phyloP scores from a whole-genome alignment of 805 yeast genomes.

The Cyberlindnera mycetangii region DNA sequence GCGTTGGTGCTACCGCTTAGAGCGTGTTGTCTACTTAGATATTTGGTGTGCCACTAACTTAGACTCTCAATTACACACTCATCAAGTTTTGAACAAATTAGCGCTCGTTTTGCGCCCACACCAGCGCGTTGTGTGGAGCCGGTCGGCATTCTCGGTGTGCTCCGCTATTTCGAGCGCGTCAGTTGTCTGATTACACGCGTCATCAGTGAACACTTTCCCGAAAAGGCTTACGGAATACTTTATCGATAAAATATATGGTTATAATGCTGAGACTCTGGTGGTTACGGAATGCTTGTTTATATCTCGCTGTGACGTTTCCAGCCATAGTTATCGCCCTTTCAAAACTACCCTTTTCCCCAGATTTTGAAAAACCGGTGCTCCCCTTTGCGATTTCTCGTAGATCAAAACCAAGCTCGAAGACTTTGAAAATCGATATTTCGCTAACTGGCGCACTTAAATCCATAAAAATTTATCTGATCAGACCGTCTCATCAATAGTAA shows the following conservation, averaged over 20 bases:
- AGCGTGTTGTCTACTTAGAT: no score
- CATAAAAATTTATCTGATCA: background rate
- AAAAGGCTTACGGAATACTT: background rate
- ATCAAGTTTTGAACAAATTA: background rate
- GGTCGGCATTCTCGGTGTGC: background rate
- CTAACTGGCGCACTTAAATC: no score
- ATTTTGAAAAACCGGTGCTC: background rate
- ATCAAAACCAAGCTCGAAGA: background rate
- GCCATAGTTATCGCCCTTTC: background rate
- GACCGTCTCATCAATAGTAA: no score
- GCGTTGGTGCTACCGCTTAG: background rate
- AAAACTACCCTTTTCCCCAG: background rate
- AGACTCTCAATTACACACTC: background rate
- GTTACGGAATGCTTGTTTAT: background rate
- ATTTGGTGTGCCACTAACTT: no score
- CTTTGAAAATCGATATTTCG: background rate
- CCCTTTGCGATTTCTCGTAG: background rate
- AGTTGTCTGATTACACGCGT: constrained; percentile 10
- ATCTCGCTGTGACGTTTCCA: background rate
- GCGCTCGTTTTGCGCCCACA: background rate
- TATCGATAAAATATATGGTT: background rate
- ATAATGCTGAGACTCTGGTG: background rate
- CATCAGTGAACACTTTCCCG: constrained; percentile 8
- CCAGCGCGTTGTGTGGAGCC: background rate
- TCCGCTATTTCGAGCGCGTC: constrained; percentile 5